Percentiles rank a stretch among this genome's conserved stretches.
phyloP scores from a whole-genome alignment of 139 green algal species.

The Dunaliella primolecta region DNA sequence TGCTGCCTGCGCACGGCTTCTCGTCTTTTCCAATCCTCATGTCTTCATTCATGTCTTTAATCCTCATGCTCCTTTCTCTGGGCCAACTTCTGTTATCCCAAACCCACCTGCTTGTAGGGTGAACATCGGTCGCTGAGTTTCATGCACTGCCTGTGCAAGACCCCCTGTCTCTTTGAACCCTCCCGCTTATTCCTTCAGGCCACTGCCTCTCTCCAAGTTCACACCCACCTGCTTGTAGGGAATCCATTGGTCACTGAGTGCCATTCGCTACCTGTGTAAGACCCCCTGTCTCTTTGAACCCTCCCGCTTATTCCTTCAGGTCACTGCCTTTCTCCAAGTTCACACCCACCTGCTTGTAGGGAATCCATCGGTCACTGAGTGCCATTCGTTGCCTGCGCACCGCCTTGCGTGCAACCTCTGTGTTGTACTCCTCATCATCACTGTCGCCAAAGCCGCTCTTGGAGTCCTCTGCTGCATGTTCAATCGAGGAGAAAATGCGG shows the following conservation, averaged over 20 bases:
- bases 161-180: no score
- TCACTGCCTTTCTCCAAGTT: no score
- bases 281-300: no score
- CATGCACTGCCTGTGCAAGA: no score
- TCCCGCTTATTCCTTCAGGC: no score
- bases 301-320: no score
- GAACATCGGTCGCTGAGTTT: no score
- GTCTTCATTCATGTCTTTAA: no score
- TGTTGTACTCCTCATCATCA: conserved; percentile 1
- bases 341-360: conserved; percentile 39
- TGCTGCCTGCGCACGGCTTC: no score
- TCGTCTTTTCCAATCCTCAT: no score
- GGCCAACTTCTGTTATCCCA: neutral
- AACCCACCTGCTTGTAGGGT: neutral
- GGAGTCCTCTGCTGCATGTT: neutral
- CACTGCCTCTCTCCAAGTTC: neutral
- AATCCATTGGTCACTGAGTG: conserved; percentile 41
- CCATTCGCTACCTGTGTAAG: neutral
- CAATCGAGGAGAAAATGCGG: no score
- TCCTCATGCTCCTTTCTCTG: no score
- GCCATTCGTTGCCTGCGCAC: neutral
- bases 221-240: conserved; percentile 17
- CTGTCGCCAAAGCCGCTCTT: neutral
- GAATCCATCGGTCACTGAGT: conserved; percentile 44
- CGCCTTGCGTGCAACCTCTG: neutral